Conservation (phyloP, 257 asterid species). For the Solanum dulcamara region DNA sequence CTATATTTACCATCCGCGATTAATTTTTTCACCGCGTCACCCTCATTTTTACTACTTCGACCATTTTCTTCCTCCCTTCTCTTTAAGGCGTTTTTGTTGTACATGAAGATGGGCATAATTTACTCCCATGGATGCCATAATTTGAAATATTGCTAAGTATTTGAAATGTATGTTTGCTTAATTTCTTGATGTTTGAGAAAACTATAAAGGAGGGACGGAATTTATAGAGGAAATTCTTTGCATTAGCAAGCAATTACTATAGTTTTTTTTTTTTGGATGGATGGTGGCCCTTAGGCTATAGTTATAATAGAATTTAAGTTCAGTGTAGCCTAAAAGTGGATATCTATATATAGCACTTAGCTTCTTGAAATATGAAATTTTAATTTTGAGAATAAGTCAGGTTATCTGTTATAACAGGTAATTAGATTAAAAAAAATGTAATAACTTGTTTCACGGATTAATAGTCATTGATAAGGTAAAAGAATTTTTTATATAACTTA, state of each 20-base stretch:
- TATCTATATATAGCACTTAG: not conserved
- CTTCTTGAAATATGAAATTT: not conserved
- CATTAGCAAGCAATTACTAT: not conserved
- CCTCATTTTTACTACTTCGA: not conserved
- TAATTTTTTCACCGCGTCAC: not conserved
- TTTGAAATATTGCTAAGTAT: not conserved
- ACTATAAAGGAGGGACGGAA: not conserved
- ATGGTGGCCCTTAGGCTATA: not conserved
- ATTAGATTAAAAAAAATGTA: not conserved
- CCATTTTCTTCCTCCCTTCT: conserved; percentile 22
- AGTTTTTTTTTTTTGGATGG: not conserved
- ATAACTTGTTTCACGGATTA: not conserved
- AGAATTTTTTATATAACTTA: not conserved
- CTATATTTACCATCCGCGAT: conserved; percentile 1
- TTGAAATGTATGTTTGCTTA: not conserved
- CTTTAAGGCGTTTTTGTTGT: conserved; percentile 27
- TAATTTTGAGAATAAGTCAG: not conserved
- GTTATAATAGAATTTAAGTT: not conserved
- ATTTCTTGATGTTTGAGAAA: not conserved
- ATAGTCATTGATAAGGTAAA: not conserved
- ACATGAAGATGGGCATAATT: conserved; percentile 27
- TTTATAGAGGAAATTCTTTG: conserved; percentile 20
- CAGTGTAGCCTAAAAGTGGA: not conserved
- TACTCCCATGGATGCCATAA: conserved; percentile 39
- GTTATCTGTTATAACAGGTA: not conserved